phyloP scores from a whole-genome alignment of 2,329 filamentous ascomycete species.

The Fusarium hostae region DNA sequence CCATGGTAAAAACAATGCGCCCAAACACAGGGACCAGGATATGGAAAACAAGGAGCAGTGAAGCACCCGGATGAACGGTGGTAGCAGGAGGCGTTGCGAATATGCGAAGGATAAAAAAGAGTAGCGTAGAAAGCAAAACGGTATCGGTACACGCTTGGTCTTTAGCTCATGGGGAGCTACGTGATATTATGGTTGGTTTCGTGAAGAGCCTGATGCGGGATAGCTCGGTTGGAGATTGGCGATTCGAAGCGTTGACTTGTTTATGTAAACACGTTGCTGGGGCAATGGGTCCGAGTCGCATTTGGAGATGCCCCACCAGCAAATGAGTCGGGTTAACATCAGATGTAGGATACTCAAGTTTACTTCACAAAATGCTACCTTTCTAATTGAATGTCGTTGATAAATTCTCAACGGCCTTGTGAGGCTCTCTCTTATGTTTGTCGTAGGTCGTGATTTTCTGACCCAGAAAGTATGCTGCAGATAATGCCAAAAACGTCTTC shows the following conservation, averaged over 20 bases:
- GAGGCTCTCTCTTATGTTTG: background rate
- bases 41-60: slow-evolving; percentile 51
- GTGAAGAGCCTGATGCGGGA: slow-evolving; percentile 32
- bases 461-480: background rate
- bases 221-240: slow-evolving; percentile 43
- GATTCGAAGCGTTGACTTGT: slow-evolving; percentile 41
- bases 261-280: slow-evolving; percentile 37
- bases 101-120: slow-evolving; percentile 2
- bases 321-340: background rate
- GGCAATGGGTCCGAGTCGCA: slow-evolving; percentile 18
- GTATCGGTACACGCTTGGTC: slow-evolving; percentile 6
- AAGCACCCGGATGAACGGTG: slow-evolving; percentile 44
- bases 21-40: slow-evolving; percentile 41
- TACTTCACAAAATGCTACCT: background rate
- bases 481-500: background rate
- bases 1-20: slow-evolving; percentile 46
- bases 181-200: slow-evolving; percentile 41
- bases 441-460: background rate
- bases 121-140: slow-evolving; percentile 14
- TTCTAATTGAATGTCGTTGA: background rate
- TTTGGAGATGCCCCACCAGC: slow-evolving; percentile 14
- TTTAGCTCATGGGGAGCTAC: slow-evolving; percentile 35
- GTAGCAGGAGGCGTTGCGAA: slow-evolving; percentile 44
- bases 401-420: rapidly evolving
- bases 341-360: background rate